These are phyloP conservation scores for Colletotrichum phormii DNA, from an alignment of 2,329 filamentous ascomycete genomes.

Conservation along the genomic window DNA sequence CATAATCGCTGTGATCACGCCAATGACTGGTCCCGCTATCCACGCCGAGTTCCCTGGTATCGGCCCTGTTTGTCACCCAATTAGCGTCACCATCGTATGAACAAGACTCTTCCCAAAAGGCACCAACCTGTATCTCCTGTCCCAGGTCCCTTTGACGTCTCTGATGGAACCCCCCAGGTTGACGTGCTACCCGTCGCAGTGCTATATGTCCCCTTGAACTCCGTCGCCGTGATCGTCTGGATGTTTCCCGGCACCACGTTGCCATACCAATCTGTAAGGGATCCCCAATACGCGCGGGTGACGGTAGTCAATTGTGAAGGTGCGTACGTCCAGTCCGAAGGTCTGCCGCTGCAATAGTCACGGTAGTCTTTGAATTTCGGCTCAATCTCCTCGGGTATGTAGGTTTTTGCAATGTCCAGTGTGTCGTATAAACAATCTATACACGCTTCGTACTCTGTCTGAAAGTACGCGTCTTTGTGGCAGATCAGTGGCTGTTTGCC, in stretches of 20 bases:
- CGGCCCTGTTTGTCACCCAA: not conserved
- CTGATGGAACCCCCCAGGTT: too few species aligned
- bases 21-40: not conserved
- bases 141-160: not conserved
- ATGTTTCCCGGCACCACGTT: not conserved
- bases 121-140: not conserved
- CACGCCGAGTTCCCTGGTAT: not conserved
- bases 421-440: not conserved
- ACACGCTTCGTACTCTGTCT: not conserved
- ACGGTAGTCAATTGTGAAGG: not conserved
- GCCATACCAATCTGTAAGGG: not conserved
- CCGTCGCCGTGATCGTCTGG: not conserved
- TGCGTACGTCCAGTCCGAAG: not conserved
- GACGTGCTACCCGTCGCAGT: not conserved
- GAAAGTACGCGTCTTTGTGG: not conserved
- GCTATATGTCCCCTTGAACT: not conserved
- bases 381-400: not conserved
- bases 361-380: not conserved
- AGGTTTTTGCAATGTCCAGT: not conserved
- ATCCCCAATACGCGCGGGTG: not conserved
- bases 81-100: not conserved
- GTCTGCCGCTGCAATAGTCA: not conserved
- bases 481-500: not conserved
- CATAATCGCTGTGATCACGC: not conserved
- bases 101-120: not conserved